Percentiles rank a stretch among this genome's conserved stretches.
These are phyloP conservation scores for Trichoderma orchidacearum DNA, from an alignment of 495 filamentous ascomycete species.

Conservation along the genomic window DNA sequence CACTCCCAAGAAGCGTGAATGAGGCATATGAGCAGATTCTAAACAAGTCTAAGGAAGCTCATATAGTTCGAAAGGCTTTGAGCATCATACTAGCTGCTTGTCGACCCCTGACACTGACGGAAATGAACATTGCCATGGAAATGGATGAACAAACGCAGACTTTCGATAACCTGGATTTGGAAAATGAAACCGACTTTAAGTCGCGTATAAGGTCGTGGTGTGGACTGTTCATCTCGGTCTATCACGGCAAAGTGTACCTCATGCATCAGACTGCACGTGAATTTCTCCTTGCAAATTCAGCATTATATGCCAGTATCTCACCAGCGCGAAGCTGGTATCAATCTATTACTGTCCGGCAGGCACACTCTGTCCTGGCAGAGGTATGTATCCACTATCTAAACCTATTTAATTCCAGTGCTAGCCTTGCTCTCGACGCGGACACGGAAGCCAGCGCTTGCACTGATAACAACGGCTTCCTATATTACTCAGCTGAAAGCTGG, in stretches of 20 bases:
- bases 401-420: neutral
- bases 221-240: slow-evolving; percentile 11
- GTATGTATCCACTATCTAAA: slow-evolving; percentile 15
- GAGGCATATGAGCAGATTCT: slow-evolving; percentile 14
- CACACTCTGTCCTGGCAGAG: slow-evolving; percentile 11
- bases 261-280: slow-evolving; percentile 17
- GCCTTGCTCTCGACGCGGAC: neutral
- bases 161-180: slow-evolving; percentile 7
- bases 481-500: slow-evolving; percentile 21
- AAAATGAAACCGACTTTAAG: slow-evolving; percentile 6
- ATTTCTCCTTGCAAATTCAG: slow-evolving; percentile 6
- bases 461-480: slow-evolving; percentile 10
- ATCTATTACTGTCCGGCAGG: slow-evolving; percentile 10
- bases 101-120: slow-evolving; percentile 6
- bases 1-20: slow-evolving; percentile 7
- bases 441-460: neutral
- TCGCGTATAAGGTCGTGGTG: slow-evolving; percentile 6
- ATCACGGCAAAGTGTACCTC: slow-evolving; percentile 12
- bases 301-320: neutral
- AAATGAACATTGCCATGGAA: slow-evolving; percentile 8
- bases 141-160: neutral
- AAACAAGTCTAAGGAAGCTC: neutral
- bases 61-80: slow-evolving; percentile 5
- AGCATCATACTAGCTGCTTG: slow-evolving; percentile 9
- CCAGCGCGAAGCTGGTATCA: neutral